Conservation (phyloP, 2,329 filamentous ascomycete genomes). For the Penicillium nordicum region DNA sequence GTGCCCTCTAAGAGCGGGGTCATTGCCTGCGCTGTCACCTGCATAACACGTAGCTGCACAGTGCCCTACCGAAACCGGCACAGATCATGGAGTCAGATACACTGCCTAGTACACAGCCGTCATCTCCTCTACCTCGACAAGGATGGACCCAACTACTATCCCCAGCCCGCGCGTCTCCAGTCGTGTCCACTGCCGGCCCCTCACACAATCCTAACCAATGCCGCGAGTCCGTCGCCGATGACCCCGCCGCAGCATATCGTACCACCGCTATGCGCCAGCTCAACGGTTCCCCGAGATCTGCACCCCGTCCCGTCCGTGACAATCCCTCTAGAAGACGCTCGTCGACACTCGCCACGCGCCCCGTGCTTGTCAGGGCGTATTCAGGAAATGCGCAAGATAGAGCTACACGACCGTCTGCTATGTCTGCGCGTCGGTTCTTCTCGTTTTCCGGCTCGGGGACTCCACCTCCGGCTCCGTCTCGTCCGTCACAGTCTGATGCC, state of each 20-base stretch:
- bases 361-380: constrained; percentile 45
- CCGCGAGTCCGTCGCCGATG: constrained; percentile 23
- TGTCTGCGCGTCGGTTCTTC: constrained; percentile 34
- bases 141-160: constrained; percentile 31
- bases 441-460: constrained; percentile 24
- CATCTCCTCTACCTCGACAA: constrained; percentile 30
- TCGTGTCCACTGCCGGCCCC: constrained; percentile 17
- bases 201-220: constrained; percentile 24
- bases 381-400: constrained; percentile 36
- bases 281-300: constrained; percentile 26
- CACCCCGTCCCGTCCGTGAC: constrained; percentile 25
- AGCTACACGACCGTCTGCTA: constrained; percentile 26
- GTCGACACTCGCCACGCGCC: constrained; percentile 38
- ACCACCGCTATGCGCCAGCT: constrained; percentile 34
- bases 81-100: constrained; percentile 35
- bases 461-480: constrained; percentile 15
- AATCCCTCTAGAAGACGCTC: constrained; percentile 23
- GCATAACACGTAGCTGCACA: constrained; percentile 10
- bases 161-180: constrained; percentile 24
- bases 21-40: constrained; percentile 17
- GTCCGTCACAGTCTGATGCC: constrained; percentile 20
- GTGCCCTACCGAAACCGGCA: neutral
- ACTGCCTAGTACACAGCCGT: constrained; percentile 25
- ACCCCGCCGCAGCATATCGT: constrained; percentile 26
- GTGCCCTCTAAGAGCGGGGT: constrained; percentile 19